Conservation (phyloP, 352 stramenopile genomes). For the Achlya hypogyna region DNA sequence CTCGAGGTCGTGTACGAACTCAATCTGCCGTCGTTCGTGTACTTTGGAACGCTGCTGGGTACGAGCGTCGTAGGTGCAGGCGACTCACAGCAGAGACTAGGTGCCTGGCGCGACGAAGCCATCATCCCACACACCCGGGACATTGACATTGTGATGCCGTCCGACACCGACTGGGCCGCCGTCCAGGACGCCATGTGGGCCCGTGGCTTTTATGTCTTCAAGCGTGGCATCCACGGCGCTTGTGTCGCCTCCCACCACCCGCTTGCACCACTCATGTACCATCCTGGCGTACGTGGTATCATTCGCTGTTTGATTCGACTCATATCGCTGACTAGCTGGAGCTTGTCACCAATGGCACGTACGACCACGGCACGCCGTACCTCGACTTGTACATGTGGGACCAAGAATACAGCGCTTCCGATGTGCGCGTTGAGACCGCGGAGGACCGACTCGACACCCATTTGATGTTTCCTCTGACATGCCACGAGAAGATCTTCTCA, state of each 20-base stretch:
- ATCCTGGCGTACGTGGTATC: neutral
- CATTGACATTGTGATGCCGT: neutral
- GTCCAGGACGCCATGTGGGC: neutral
- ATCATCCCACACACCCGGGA: neutral
- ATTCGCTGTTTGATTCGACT: neutral
- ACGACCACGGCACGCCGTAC: neutral
- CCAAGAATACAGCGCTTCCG: neutral
- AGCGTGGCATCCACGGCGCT: neutral
- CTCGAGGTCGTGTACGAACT: neutral
- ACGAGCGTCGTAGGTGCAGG: neutral
- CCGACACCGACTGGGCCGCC: neutral
- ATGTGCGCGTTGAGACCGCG: neutral
- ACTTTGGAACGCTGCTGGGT: neutral
- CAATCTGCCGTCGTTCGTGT: neutral
- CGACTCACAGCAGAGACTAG: neutral
- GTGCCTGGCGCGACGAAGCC: neutral
- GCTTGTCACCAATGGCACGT: neutral
- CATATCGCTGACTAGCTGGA: neutral
- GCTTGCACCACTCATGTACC: neutral
- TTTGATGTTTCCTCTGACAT: neutral
- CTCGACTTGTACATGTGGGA: neutral
- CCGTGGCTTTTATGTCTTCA: neutral
- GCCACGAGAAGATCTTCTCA: neutral
- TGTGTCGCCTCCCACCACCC: constrained; percentile 3
- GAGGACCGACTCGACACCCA: neutral